phyloP scores from a whole-genome alignment of 495 filamentous ascomycete species.

The Penicillium bovifimosum region DNA sequence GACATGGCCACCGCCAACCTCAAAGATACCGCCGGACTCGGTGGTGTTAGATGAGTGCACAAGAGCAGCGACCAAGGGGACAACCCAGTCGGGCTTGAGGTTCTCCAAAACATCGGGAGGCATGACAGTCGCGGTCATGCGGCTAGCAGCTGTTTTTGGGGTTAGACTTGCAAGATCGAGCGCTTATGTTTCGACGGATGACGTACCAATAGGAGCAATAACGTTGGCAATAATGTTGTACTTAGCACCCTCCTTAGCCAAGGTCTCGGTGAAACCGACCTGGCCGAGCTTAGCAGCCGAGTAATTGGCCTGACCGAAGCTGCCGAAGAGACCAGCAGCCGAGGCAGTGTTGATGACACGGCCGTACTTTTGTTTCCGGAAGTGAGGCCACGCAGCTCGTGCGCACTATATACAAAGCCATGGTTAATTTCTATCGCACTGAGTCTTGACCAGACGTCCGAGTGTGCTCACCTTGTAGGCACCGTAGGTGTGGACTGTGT shows the following conservation, averaged over 20 bases:
- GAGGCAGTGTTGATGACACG: slow-evolving; percentile 95
- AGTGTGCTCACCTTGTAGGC: slow-evolving; percentile 69
- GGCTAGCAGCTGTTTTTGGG: slow-evolving; percentile 63
- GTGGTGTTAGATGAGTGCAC: slow-evolving; percentile 80
- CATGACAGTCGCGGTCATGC: slow-evolving; percentile 98
- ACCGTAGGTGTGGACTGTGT: slow-evolving; percentile 89
- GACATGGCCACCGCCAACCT: slow-evolving; percentile 88
- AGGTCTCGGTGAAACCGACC: slow-evolving; percentile 96
- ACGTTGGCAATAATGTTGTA: slow-evolving; percentile 97
- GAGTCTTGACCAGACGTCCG: not conserved
- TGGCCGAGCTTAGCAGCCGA: slow-evolving; percentile 93
- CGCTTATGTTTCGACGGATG: not conserved
- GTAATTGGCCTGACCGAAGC: slow-evolving; percentile 96
- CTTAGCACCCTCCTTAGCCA: slow-evolving; percentile 95
- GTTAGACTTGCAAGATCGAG: slow-evolving; percentile 1
- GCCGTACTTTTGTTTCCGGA: slow-evolving; percentile 97
- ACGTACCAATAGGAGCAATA: slow-evolving; percentile 80
- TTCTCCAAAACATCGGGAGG: slow-evolving; percentile 84
- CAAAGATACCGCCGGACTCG: slow-evolving; percentile 87
- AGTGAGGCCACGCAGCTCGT: slow-evolving; percentile 93
- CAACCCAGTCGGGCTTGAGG: slow-evolving; percentile 93
- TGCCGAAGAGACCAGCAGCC: slow-evolving; percentile 91
- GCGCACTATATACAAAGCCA: slow-evolving; percentile 57
- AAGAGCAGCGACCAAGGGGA: slow-evolving; percentile 86
- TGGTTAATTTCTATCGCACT: not conserved